These are phyloP conservation scores for Calonectria pauciramosa DNA, from an alignment of 2,329 filamentous ascomycete genomes.

Conservation along the genomic window DNA sequence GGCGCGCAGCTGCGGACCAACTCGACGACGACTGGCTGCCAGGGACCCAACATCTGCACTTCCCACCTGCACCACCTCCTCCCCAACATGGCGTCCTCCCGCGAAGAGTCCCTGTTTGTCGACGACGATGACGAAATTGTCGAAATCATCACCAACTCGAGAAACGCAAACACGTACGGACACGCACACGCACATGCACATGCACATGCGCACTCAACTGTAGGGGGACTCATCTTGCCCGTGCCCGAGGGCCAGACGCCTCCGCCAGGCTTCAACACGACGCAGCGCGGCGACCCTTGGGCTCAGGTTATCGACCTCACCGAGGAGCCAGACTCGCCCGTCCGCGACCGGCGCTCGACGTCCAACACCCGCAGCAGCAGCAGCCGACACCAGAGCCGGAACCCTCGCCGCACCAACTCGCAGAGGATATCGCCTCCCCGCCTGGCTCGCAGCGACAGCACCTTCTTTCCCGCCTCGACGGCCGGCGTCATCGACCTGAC, in stretches of 20 bases:
- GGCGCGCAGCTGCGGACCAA: constrained; percentile 24
- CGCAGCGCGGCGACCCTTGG: background rate
- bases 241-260: background rate
- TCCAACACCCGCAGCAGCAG: constrained; percentile 34
- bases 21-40: background rate
- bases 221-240: background rate
- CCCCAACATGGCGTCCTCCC: constrained; percentile 34
- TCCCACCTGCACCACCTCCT: background rate
- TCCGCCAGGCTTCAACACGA: constrained; percentile 16
- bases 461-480: constrained; percentile 50
- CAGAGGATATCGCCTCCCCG: constrained; percentile 57
- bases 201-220: constrained; percentile 11
- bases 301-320: constrained; percentile 63
- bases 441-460: constrained; percentile 61
- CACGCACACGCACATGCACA: constrained; percentile 5
- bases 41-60: background rate
- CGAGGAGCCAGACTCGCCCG: constrained; percentile 63
- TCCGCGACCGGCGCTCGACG: constrained; percentile 49
- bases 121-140: constrained; percentile 35
- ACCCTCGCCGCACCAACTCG: constrained; percentile 59
- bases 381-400: constrained; percentile 41
- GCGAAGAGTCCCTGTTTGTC: constrained; percentile 38
- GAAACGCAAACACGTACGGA: constrained; percentile 7
- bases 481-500: constrained; percentile 67
- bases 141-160: constrained; percentile 25